Evolutionary conservation across 495 filamentous ascomycete genomes (phyloP).

Genomic region (Aspergillus bertholletiae): DNA sequence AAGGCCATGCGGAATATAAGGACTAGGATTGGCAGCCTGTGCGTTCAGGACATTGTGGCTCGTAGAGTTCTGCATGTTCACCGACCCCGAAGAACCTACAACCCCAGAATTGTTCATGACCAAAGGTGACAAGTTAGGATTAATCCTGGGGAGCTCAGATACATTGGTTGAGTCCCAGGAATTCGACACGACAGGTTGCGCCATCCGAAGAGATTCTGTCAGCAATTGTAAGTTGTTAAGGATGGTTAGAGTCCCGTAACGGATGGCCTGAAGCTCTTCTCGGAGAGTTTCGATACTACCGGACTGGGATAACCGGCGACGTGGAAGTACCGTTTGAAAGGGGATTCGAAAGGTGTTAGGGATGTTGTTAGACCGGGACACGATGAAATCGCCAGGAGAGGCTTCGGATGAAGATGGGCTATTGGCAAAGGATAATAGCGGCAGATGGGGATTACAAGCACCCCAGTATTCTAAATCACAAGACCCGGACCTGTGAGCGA

Average conservation of each 20-base stretch:
- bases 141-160: not conserved
- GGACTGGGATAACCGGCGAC: not conserved
- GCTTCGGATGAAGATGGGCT: not conserved
- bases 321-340: not conserved
- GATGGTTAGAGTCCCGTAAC: not conserved
- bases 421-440: not conserved
- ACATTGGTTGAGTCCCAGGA: not conserved
- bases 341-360: not conserved
- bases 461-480: not conserved
- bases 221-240: not conserved
- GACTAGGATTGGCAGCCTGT: not conserved
- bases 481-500: not conserved
- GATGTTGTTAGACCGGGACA: not conserved
- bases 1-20: not conserved
- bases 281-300: not conserved
- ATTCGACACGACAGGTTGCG: not conserved
- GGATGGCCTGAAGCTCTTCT: constrained; percentile 6
- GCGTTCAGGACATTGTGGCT: not conserved
- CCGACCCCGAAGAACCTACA: not conserved
- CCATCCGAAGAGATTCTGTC: not conserved
- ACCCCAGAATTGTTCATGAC: not conserved
- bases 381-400: not conserved
- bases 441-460: not conserved
- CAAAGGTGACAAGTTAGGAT: not conserved
- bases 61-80: not conserved